Evolutionary conservation across 768 basidiomycete genomes (phyloP), one percentile per base, ranked within the genome.

Genomic region (Mycena polygramma): DNA sequence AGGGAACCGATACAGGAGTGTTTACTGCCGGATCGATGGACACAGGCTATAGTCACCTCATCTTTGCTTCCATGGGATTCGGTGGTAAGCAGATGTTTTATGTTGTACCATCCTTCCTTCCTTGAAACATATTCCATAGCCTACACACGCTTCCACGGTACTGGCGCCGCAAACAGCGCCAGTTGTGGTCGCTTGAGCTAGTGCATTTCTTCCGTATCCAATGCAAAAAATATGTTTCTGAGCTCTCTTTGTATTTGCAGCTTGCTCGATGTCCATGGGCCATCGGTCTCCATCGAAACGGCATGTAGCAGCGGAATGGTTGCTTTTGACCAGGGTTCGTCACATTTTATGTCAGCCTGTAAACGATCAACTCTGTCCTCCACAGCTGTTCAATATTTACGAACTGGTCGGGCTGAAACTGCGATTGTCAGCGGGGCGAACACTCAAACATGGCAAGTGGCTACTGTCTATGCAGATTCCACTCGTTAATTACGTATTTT

Each of bases 101-200:
- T 39, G 4, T 6, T 37, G 49, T 53, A 35, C 62, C 30, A 4
- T 43, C 37, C n/a, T 51, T 43, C 45, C 41, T 13, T 24, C 46
- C 37, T 24, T 24, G n/a, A n/a, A n/a, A n/a, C 4, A 22, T 11
- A 41, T 64, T 30, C 52, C 10, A 2, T 15, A 82, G 81, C 78
- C 13, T 82, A 81, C 61, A 76, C 78, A 5, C 75, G 81, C 17
- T 81, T 80, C 66, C 78, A 78, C 57, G 82, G 80, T 3, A 80
- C 79, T 17, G 82, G 81, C 17, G 74, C 75, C 41, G 79, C 81
- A 9, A 77, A 72, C 8, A 81, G 80, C 66, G 77, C 81, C 7
- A 77, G 76, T 6, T 79, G 80, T 57, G 81, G 81, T 43, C 76
- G 81, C 30, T 59, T 82, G 37, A 82, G 81, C 78, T 82, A 82